Percentiles rank a stretch among this genome's conserved stretches.
phyloP scores from a whole-genome alignment of 345 rosid genomes.

The Salix purpurea region DNA sequence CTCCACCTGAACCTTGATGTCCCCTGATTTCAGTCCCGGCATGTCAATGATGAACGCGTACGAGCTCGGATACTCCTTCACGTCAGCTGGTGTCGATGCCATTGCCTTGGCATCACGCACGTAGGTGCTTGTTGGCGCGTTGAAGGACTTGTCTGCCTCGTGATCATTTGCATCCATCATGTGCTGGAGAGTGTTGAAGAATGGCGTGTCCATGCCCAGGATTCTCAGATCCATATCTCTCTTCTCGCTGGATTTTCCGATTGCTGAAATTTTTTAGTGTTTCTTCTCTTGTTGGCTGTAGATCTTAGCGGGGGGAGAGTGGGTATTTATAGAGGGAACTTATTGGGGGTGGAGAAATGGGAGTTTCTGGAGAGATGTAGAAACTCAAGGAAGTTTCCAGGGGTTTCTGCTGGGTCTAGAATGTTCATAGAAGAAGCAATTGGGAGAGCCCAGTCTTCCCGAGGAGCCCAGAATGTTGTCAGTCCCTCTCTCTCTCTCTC shows the following conservation, averaged over 20 bases:
- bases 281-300: too few relatives aligned
- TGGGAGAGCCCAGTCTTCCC: too few relatives aligned
- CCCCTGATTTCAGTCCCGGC: constrained; percentile 69
- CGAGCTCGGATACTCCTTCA: constrained; percentile 46
- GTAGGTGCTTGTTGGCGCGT: constrained; percentile 50
- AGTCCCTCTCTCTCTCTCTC: too few relatives aligned
- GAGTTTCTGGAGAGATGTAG: constrained; percentile 15
- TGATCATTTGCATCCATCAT: constrained; percentile 46
- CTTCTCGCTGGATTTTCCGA: too few relatives aligned
- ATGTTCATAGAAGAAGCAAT: background rate
- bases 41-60: constrained; percentile 67
- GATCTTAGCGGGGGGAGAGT: fast-evolving
- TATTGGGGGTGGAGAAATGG: background rate
- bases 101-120: constrained; percentile 69
- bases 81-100: constrained; percentile 85
- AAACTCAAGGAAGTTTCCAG: background rate
- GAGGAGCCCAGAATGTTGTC: too few relatives aligned
- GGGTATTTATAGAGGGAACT: background rate
- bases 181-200: constrained; percentile 50
- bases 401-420: constrained; percentile 3
- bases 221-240: constrained; percentile 45
- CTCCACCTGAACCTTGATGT: constrained; percentile 73
- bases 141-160: constrained; percentile 21
- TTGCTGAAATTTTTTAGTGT: too few relatives aligned
- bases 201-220: constrained; percentile 35